Evolutionary conservation across 2,329 filamentous ascomycete species (phyloP), one percentile per base, ranked within the genome.

Genomic region (Colletotrichum karsti): DNA sequence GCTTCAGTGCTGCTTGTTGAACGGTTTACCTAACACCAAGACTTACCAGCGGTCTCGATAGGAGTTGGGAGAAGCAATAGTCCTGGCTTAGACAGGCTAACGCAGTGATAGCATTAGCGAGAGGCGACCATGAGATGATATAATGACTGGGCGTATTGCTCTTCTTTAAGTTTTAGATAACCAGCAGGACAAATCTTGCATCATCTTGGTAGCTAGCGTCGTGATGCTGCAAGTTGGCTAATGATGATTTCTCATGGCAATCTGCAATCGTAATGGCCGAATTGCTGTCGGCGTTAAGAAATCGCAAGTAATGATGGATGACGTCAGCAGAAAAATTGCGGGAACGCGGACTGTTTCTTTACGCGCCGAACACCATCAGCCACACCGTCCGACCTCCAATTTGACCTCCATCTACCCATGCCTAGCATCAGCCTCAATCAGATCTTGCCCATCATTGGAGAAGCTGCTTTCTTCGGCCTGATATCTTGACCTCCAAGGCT

Each of bases 251-350:
- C 2, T 33, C 6, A 9, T 28, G 33, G 15, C 6, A 35, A 12
- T 35, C 33, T 10, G 2, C 5, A 1, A 26, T 8, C 4, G 1
- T 33, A 44, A 57, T 41, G 20, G 15, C 57, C 57, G 44, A 41
- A 0, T 5, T 5, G 0, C 0, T 2, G 2, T 62, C 58, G 48
- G 58, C 18, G 44, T 54, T 62, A 35, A 54, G 7, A 28, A 5
- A 9, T 15, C 20, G 8, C 20, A 12, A 7, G 3, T 20, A 13
- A 3, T 10, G 12, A 6, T 20, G 5, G 60, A 68, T 59, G 35
- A 59, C 33, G 15, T 65, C 60, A 65, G 65, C 65, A 64, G 54
- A 68, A 65, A 30, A 5, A 54, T 53, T 63, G 51, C 44, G 20
- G n/a, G 9, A 20, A n/a, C 5, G 24, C 26, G 8, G 51, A 46